These are phyloP conservation scores for Globisporangium heterothallicum DNA, from an alignment of 352 stramenopile genomes.

Conservation along the genomic window DNA sequence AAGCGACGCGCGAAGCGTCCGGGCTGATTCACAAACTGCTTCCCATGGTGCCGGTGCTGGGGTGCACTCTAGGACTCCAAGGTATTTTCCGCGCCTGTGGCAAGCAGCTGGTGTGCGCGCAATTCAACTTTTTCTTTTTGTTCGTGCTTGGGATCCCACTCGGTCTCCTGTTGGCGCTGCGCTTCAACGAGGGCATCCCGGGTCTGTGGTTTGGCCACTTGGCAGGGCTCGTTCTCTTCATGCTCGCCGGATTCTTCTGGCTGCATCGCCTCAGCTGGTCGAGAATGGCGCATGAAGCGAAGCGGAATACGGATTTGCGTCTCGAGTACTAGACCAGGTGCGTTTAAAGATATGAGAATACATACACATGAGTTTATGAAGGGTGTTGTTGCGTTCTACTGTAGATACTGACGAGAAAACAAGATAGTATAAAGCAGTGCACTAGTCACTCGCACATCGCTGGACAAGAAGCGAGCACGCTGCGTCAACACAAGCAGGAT, in stretches of 20 bases:
- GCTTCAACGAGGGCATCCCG: constrained; percentile 11
- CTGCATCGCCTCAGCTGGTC: constrained; percentile 10
- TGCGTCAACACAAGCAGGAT: constrained; percentile 22
- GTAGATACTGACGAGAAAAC: no score
- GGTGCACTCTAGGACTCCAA: constrained; percentile 11
- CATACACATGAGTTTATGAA: no score
- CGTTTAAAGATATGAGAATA: neutral
- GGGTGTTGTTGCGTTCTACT: no score
- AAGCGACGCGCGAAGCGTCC: neutral
- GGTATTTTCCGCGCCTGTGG: constrained; percentile 16
- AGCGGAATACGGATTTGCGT: constrained; percentile 10
- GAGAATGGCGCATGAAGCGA: constrained; percentile 10
- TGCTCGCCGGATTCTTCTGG: constrained; percentile 14
- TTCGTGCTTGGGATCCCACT: constrained; percentile 22
- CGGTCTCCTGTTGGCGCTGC: constrained; percentile 16
- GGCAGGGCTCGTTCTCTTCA: constrained; percentile 13
- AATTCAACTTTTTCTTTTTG: constrained; percentile 17
- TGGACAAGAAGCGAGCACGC: neutral
- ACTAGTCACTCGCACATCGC: neutral
- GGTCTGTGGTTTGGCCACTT: constrained; percentile 22
- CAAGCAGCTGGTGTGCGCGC: constrained; percentile 12
- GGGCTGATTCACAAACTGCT: constrained; percentile 2
- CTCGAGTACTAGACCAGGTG: neutral
- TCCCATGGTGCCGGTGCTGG: constrained; percentile 11
- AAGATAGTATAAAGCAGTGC: neutral